phyloP scores from a whole-genome alignment of 2,329 filamentous ascomycete species.

The Xylaria sp. region DNA sequence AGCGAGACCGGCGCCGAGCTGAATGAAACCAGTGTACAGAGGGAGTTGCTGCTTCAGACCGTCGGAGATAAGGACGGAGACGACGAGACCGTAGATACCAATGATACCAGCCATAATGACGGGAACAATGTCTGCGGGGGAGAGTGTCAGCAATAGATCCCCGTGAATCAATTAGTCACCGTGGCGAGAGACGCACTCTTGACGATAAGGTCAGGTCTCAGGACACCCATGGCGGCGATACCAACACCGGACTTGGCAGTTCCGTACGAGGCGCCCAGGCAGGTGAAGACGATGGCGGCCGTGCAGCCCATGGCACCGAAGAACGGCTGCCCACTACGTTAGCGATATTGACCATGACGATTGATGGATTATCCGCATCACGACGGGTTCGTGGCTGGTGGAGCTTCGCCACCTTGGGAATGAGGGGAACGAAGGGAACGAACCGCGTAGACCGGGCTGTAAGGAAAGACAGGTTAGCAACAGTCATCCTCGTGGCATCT shows the following conservation, averaged over 20 bases:
- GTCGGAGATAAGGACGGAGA: conserved; percentile 81
- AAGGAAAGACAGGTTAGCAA: conserved; percentile 28
- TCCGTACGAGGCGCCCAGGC: conserved; percentile 93
- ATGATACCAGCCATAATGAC: conserved; percentile 99
- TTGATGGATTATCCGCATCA: background rate
- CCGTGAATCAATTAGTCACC: conserved; percentile 7
- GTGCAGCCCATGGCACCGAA: conserved; percentile 84
- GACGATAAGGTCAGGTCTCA: conserved; percentile 95
- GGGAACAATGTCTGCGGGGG: conserved; percentile 79
- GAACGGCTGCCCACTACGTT: conserved; percentile 50
- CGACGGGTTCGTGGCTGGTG: background rate
- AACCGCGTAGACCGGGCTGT: conserved; percentile 97
- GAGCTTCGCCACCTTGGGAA: conserved; percentile 21
- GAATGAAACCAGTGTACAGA: conserved; percentile 79
- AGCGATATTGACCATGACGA: conserved; percentile 33
- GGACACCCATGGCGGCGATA: conserved; percentile 96
- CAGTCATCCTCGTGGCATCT: background rate
- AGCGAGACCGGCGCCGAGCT: conserved; percentile 75
- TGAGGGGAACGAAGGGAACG: conserved; percentile 46
- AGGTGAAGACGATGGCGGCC: conserved; percentile 92
- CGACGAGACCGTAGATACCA: conserved; percentile 93
- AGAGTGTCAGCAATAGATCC: conserved; percentile 22
- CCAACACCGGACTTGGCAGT: conserved; percentile 99
- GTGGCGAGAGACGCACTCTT: conserved; percentile 65
- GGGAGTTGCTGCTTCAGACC: conserved; percentile 66